A percentile compares a stretch with the other conserved stretches of the same genome.
phyloP scores from a whole-genome alignment of 2,329 filamentous ascomycete species.

The Coniella vitis region DNA sequence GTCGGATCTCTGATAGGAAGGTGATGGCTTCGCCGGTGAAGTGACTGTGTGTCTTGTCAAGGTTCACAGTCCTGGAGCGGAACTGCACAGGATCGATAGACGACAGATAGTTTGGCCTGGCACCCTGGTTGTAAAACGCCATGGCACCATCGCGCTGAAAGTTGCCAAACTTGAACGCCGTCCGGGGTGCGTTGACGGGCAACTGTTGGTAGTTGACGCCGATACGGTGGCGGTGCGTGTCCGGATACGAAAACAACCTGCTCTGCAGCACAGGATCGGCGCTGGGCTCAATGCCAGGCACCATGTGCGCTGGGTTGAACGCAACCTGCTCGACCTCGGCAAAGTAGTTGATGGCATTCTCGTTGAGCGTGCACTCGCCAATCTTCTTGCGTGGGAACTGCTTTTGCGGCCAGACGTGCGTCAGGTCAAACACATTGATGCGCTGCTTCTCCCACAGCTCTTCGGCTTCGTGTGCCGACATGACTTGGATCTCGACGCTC shows the following conservation, averaged over 20 bases:
- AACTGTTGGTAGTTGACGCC: constrained; percentile 60
- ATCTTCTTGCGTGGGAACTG: constrained; percentile 46
- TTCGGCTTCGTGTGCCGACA: constrained; percentile 44
- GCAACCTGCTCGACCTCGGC: constrained; percentile 62
- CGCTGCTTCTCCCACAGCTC: constrained; percentile 34
- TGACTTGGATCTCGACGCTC: constrained; percentile 46
- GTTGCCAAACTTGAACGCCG: constrained; percentile 47
- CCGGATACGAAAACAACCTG: constrained; percentile 54
- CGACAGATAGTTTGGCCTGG: constrained; percentile 48
- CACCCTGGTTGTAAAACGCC: constrained; percentile 61
- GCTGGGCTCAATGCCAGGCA: constrained; percentile 56
- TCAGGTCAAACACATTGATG: constrained; percentile 47
- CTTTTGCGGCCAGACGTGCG: constrained; percentile 50
- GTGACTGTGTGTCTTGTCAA: constrained; percentile 32
- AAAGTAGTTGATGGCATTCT: constrained; percentile 58
- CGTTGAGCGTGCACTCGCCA: constrained; percentile 47
- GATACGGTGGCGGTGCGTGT: constrained; percentile 57
- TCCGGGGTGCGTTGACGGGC: constrained; percentile 52
- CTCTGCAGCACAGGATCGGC: constrained; percentile 58
- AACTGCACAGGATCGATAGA: constrained; percentile 30
- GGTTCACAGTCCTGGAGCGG: constrained; percentile 26
- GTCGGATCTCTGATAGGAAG: constrained; percentile 31
- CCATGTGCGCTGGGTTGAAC: constrained; percentile 58
- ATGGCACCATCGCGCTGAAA: constrained; percentile 69
- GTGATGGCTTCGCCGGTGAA: constrained; percentile 33